A percentile compares a stretch with the other conserved stretches of the same genome.
Evolutionary conservation across 257 asterid species (phyloP).

Genomic region (Paraleonurus japonicus): DNA sequence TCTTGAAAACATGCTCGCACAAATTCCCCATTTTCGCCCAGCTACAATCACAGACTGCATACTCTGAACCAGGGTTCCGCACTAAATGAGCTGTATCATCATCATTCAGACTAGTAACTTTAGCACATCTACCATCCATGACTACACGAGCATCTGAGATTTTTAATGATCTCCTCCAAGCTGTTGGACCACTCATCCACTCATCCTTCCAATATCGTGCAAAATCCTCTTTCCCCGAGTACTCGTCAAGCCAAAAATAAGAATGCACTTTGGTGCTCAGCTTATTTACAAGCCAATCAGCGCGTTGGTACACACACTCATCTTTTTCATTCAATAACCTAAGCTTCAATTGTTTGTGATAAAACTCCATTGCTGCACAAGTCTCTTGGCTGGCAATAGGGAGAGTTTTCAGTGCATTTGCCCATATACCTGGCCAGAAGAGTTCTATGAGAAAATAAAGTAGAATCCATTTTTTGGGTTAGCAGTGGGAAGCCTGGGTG

Average conservation of each 20-base stretch:
- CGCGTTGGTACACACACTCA: conserved; percentile 56
- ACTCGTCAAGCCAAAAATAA: conserved; percentile 94
- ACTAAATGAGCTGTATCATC: conserved; percentile 42
- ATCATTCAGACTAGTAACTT: conserved; percentile 51
- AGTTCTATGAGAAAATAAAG: conserved; percentile 26
- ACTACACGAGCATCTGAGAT: conserved; percentile 68
- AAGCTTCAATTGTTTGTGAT: conserved; percentile 76
- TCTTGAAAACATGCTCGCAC: conserved; percentile 78
- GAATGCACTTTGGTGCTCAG: conserved; percentile 82
- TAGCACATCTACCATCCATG: conserved; percentile 59
- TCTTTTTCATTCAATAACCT: conserved; percentile 76
- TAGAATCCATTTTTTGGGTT: not conserved
- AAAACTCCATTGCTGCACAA: conserved; percentile 82
- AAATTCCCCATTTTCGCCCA: conserved; percentile 81
- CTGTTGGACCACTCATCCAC: conserved; percentile 83
- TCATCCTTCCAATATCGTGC: conserved; percentile 84
- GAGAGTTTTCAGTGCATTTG: conserved; percentile 52
- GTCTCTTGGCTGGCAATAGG: conserved; percentile 92
- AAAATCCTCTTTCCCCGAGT: conserved; percentile 70
- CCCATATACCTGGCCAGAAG: conserved; percentile 60
- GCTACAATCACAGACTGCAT: conserved; percentile 75
- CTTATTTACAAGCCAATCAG: conserved; percentile 89
- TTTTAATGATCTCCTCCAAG: conserved; percentile 69
- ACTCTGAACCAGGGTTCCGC: conserved; percentile 80
- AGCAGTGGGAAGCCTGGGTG: not conserved